Evolutionary conservation across 768 basidiomycete genomes (phyloP).

Genomic region (Naganishia onofrii): DNA sequence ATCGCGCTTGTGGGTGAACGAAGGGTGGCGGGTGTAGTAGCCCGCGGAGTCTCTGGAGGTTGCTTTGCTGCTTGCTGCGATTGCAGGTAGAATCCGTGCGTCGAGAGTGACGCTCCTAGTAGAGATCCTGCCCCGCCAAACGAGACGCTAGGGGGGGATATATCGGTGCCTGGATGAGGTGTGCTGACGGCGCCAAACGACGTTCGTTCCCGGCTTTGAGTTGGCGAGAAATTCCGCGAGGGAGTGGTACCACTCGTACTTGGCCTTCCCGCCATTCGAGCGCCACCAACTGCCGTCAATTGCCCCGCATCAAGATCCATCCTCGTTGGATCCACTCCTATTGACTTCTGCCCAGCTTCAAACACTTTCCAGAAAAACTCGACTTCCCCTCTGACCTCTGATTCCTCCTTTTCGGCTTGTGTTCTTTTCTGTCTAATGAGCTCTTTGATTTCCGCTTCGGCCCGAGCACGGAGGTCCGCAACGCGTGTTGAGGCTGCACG

Average conservation of each 20-base stretch:
- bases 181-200: neutral
- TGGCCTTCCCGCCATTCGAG: neutral
- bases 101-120: slow-evolving; percentile 14
- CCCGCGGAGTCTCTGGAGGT: neutral
- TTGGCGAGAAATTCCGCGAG: slow-evolving; percentile 8
- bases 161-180: slow-evolving; percentile 4
- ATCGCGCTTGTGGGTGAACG: neutral
- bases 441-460: slow-evolving; percentile 41
- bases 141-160: slow-evolving; percentile 5
- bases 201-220: neutral
- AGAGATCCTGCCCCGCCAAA: slow-evolving; percentile 21
- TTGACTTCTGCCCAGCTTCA: slow-evolving; percentile 33
- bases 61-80: neutral
- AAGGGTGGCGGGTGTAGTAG: neutral
- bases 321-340: slow-evolving; percentile 16
- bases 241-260: slow-evolving; percentile 17
- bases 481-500: slow-evolving; percentile 39
- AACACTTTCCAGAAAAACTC: slow-evolving; percentile 48
- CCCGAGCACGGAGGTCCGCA: slow-evolving; percentile 31
- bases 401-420: slow-evolving; percentile 40
- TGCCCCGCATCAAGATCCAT: neutral
- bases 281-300: neutral
- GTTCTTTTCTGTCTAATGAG: slow-evolving; percentile 39
- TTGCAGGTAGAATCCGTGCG: slow-evolving; percentile 20
- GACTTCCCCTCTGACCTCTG: slow-evolving; percentile 44